phyloP scores from a whole-genome alignment of 768 basidiomycete genomes.

The Tricholoma furcatifolium region DNA sequence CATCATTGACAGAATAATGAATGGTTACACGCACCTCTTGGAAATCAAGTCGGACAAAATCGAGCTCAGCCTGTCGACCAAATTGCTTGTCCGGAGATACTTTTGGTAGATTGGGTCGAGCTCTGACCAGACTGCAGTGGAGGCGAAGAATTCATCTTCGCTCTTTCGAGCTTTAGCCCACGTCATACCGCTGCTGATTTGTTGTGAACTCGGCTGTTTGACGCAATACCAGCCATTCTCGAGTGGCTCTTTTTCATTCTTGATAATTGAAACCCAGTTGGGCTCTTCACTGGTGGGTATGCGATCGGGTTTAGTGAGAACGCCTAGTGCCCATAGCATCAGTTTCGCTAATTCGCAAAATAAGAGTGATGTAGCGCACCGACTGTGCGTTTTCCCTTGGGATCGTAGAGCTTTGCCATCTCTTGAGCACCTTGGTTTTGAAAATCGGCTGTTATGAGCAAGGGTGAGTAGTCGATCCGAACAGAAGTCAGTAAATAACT shows the following conservation, averaged over 20 bases:
- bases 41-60: no score
- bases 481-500: slow-evolving; percentile 14
- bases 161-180: no score
- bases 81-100: no score
- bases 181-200: no score
- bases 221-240: no score
- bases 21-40: no score
- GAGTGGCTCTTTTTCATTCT: no score
- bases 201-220: no score
- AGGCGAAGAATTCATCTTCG: no score
- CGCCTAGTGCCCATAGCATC: slow-evolving; percentile 45
- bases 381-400: slow-evolving; percentile 64
- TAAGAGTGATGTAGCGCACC: slow-evolving; percentile 37
- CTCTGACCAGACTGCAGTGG: slow-evolving; percentile 50
- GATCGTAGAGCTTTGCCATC: slow-evolving; percentile 59
- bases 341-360: not conserved
- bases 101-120: slow-evolving; percentile 55
- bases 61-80: no score
- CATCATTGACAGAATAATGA: no score
- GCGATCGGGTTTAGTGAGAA: slow-evolving; percentile 76
- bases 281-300: slow-evolving; percentile 55
- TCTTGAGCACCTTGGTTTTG: slow-evolving; percentile 76
- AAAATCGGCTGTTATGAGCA: slow-evolving; percentile 56
- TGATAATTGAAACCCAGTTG: slow-evolving; percentile 59
- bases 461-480: not conserved